Percentiles rank a stretch among this genome's conserved stretches.
Evolutionary conservation across 169 alveolate genomes (phyloP).

Genomic region (Amoebophrya sp.): DNA sequence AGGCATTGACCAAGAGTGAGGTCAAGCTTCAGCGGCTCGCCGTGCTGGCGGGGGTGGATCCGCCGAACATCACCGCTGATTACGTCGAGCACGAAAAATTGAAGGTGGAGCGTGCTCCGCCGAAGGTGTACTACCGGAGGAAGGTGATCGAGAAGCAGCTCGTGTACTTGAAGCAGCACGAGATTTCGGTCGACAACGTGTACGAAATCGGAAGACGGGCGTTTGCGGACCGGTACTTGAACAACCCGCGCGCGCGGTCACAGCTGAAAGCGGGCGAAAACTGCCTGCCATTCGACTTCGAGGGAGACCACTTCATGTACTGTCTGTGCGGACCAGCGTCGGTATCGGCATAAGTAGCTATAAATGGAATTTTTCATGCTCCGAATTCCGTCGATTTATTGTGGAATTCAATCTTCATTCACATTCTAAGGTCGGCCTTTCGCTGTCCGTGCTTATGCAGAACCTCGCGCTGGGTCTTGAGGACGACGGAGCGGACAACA

Average conservation of each 20-base stretch:
- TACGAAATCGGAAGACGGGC: not conserved
- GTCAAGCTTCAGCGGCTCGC: not conserved
- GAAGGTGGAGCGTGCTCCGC: not conserved
- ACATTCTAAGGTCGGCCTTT: too few relatives aligned
- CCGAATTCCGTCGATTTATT: too few relatives aligned
- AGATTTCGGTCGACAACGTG: not conserved
- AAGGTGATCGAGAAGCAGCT: not conserved
- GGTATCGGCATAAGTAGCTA: too few relatives aligned
- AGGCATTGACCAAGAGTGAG: not conserved
- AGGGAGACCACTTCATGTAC: not conserved
- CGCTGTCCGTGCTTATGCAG: not conserved
- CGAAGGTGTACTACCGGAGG: not conserved
- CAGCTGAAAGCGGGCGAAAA: not conserved
- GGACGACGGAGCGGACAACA: not conserved
- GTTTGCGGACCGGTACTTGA: not conserved
- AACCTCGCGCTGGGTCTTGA: not conserved
- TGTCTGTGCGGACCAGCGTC: not conserved
- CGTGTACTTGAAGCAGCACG: not conserved
- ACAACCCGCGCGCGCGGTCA: not conserved
- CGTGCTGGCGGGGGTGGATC: not conserved
- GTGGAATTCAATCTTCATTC: too few relatives aligned
- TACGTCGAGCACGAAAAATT: not conserved
- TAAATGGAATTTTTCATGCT: too few relatives aligned
- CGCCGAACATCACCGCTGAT: not conserved
- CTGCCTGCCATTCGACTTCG: not conserved